phyloP scores from a whole-genome alignment of 352 stramenopile genomes.

The Pythium periplocum region DNA sequence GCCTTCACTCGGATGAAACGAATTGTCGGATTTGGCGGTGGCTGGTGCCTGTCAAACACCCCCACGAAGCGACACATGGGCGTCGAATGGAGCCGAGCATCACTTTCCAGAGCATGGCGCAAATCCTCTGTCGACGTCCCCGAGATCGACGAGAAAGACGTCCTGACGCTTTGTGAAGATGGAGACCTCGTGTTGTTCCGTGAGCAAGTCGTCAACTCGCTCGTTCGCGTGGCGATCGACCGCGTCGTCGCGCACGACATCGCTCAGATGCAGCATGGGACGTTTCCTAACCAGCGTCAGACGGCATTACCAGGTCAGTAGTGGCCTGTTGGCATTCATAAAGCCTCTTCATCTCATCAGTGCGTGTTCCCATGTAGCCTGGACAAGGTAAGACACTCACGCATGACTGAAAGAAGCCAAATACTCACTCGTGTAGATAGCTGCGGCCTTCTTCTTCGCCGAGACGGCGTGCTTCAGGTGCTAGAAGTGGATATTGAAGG shows the following conservation, averaged over 20 bases:
- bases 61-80: not conserved
- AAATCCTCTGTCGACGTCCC: not conserved
- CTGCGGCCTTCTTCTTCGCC: conserved; percentile 23
- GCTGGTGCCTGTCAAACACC: no score
- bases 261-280: conserved; percentile 33
- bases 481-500: conserved; percentile 18
- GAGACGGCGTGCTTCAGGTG: conserved; percentile 16
- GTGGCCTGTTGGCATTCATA: conserved; percentile 21
- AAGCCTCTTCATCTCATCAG: conserved; percentile 13
- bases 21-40: no score
- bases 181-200: conserved; percentile 51
- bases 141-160: conserved; percentile 23
- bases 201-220: conserved; percentile 28
- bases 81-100: not conserved
- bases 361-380: conserved; percentile 1
- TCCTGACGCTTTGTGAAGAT: conserved; percentile 44
- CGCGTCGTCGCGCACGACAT: conserved; percentile 42
- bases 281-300: conserved; percentile 37
- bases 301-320: conserved; percentile 36
- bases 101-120: not conserved
- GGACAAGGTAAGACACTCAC: conserved; percentile 11
- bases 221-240: conserved; percentile 32
- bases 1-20: no score
- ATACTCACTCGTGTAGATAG: conserved; percentile 1
- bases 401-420: not conserved